These are phyloP conservation scores for Umbelopsis sp. DNA, from an alignment of 371 early-diverging fungal genomes.

Conservation along the genomic window DNA sequence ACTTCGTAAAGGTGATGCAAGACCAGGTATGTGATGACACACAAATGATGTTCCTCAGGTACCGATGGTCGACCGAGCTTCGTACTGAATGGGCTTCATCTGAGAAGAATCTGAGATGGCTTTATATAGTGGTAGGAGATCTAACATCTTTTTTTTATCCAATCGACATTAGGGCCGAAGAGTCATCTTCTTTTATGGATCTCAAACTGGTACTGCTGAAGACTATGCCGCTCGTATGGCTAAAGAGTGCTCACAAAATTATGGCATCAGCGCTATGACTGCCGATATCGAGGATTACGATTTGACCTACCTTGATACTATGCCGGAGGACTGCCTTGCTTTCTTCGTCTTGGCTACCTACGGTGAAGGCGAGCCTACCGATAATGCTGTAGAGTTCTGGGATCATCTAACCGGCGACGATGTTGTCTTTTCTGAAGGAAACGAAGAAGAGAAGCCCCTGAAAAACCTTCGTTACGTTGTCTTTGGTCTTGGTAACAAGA, in stretches of 20 bases:
- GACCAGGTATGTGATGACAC: constrained; percentile 48
- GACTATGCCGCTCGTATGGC: constrained; percentile 89
- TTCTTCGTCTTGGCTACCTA: constrained; percentile 92
- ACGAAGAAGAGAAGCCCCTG: constrained; percentile 60
- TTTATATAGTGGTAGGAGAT: background rate
- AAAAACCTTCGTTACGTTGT: constrained; percentile 71
- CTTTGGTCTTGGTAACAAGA: constrained; percentile 97
- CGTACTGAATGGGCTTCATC: background rate
- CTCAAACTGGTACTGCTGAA: constrained; percentile 97
- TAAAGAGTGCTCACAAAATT: constrained; percentile 79
- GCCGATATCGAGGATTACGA: constrained; percentile 91
- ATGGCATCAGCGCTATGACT: constrained; percentile 75
- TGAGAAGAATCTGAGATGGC: too few relatives aligned
- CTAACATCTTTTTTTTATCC: background rate
- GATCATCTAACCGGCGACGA: constrained; percentile 71
- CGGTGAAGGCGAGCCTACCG: constrained; percentile 92
- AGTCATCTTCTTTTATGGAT: constrained; percentile 87
- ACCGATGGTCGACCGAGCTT: background rate
- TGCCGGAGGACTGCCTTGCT: constrained; percentile 65
- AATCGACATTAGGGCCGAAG: constrained; percentile 54
- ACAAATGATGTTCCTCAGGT: background rate
- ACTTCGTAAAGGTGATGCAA: constrained; percentile 67
- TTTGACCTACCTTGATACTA: constrained; percentile 70
- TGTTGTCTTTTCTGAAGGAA: constrained; percentile 64
- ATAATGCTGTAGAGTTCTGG: constrained; percentile 91